Evolutionary conservation across 345 rosid genomes (phyloP).

Genomic region (Rhodamnia rubescens): DNA sequence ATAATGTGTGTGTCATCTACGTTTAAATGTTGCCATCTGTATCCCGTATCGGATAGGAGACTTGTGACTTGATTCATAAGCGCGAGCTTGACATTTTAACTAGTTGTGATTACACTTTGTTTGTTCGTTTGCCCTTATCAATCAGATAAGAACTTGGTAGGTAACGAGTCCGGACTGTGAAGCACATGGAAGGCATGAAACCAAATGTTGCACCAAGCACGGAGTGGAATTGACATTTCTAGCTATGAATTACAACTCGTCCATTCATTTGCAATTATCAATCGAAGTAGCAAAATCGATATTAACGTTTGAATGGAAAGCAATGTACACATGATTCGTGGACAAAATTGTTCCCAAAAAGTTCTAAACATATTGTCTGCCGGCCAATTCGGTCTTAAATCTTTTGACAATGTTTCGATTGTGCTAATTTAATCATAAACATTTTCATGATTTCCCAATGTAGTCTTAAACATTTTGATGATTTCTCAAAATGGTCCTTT

Average conservation of each 20-base stretch:
- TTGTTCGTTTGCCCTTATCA: background rate
- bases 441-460: too few species aligned
- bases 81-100: background rate
- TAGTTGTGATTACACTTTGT: background rate
- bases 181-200: too few species aligned
- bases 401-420: too few species aligned
- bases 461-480: too few species aligned
- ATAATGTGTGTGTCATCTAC: background rate
- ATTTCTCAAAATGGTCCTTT: too few species aligned
- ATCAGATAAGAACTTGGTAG: background rate
- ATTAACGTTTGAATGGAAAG: background rate
- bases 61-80: background rate
- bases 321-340: background rate
- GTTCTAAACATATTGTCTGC: too few species aligned
- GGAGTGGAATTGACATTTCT: background rate
- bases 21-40: background rate
- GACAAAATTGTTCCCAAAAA: too few species aligned
- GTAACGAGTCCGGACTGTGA: too few species aligned
- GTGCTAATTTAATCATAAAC: too few species aligned
- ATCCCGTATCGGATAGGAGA: background rate
- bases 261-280: background rate
- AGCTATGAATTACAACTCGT: background rate
- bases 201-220: too few species aligned
- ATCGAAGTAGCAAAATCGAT: background rate
- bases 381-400: too few species aligned